Conservation (phyloP, 495 filamentous ascomycete genomes). For the Penicillium flavigenum region DNA sequence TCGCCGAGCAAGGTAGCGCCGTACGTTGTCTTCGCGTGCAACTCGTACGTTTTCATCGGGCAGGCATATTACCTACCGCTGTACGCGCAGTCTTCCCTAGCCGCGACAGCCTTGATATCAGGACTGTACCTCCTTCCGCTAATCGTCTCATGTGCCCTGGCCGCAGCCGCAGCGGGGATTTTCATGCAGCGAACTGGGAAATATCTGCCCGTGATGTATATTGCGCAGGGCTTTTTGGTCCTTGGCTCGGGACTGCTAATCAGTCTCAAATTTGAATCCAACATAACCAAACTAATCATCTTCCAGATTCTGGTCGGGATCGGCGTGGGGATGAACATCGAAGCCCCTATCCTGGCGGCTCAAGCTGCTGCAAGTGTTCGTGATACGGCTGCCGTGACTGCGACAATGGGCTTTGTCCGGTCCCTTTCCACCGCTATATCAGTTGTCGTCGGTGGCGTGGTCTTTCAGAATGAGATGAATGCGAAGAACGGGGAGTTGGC, state of each 20-base stretch:
- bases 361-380: slow-evolving; percentile 29
- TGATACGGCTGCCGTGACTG: slow-evolving; percentile 41
- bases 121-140: slow-evolving; percentile 74
- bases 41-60: slow-evolving; percentile 47
- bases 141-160: slow-evolving; percentile 59
- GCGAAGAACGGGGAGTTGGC: not conserved
- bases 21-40: slow-evolving; percentile 37
- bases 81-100: slow-evolving; percentile 59
- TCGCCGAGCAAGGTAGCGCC: slow-evolving; percentile 45
- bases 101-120: slow-evolving; percentile 60
- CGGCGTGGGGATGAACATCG: slow-evolving; percentile 67
- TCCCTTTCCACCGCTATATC: slow-evolving; percentile 45
- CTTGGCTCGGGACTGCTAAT: slow-evolving; percentile 67
- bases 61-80: slow-evolving; percentile 53
- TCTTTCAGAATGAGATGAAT: slow-evolving; percentile 50
- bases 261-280: slow-evolving; percentile 48
- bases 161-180: slow-evolving; percentile 48
- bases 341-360: slow-evolving; percentile 27
- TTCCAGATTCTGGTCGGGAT: slow-evolving; percentile 51
- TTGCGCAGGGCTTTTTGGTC: slow-evolving; percentile 56
- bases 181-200: slow-evolving; percentile 53
- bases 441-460: slow-evolving; percentile 67
- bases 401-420: slow-evolving; percentile 40
- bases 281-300: slow-evolving; percentile 60
- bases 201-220: slow-evolving; percentile 44